Evolutionary conservation across 2,329 filamentous ascomycete species (phyloP), one percentile per base, ranked within the genome.

Genomic region (Chaetomiaceae sp.): DNA sequence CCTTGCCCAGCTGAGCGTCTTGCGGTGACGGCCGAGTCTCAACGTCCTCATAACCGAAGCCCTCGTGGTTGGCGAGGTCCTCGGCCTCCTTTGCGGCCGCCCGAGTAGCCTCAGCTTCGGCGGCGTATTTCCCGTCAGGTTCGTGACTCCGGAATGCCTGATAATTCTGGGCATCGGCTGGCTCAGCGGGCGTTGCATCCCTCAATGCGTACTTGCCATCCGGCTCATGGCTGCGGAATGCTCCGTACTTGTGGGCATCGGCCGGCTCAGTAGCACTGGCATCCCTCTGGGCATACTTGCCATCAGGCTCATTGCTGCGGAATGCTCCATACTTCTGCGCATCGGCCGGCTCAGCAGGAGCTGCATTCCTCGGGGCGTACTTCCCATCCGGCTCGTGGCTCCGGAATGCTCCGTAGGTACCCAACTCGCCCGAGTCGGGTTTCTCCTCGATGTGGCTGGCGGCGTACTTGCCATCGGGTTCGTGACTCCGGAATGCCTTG

Each of bases 231-330:
- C 53, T 56, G 5, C 48, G 51, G 44, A 54, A 56, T 12, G 51
- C 40, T 5, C 17, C 20, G 27, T 57, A 55, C 34, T 57, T 48
- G 3, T 30, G 39, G 8, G 39, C 17, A 2, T 44, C 43, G 8
- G 33, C 20, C 19, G 45, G 35, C 30, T 38, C 20, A 23, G 44
- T 16, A 4, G 17, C 23, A n/a, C n/a, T n/a, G n/a, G n/a, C n/a
- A n/a, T n/a, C n/a, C 6, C 49, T 31, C 9, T 33, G 35, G 5
- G 54, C 50, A 12, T 73, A 73, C n/a, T 65, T 38, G 13, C 38
- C 55, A 27, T 55, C 41, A 4, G 49, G 54, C 38, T 58, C 53
- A 16, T 59, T 53, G 33, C 51, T 51, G 9, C 55, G 57, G n/a
- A 70, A 62, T 4, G 45, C 39, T 13, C 25, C n/a, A n/a, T n/a